Evolutionary conservation across 305 asterid genomes (phyloP).

Genomic region (Lippia alba): DNA sequence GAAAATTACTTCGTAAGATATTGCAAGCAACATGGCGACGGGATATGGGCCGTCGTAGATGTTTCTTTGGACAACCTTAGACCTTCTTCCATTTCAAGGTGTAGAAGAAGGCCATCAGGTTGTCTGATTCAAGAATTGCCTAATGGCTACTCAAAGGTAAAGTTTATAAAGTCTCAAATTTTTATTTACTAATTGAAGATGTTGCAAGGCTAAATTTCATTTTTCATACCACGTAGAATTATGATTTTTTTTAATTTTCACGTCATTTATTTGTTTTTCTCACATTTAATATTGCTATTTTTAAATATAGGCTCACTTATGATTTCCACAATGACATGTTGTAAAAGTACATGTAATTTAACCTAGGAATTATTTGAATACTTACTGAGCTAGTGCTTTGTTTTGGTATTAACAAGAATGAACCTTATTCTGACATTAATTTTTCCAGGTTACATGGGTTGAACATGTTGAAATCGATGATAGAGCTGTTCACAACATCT

Average conservation of each 20-base stretch:
- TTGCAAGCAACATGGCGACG: slow-evolving; percentile 74
- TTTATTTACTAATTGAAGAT: not conserved
- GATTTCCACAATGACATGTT: too few relatives aligned
- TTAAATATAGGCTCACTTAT: too few relatives aligned
- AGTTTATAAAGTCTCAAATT: not conserved
- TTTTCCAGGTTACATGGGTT: slow-evolving; percentile 66
- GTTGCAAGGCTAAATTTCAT: not conserved
- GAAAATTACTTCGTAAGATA: slow-evolving; percentile 74
- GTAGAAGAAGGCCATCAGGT: slow-evolving; percentile 87
- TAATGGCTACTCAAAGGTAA: slow-evolving; percentile 78
- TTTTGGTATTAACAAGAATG: too few relatives aligned
- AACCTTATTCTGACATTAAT: not conserved
- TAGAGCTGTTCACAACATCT: slow-evolving; percentile 65
- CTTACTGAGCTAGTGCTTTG: too few relatives aligned
- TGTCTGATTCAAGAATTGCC: slow-evolving; percentile 86
- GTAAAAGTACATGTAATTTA: too few relatives aligned
- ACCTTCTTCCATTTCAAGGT: slow-evolving; percentile 53
- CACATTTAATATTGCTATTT: too few relatives aligned
- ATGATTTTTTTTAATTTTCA: too few relatives aligned
- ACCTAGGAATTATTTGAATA: too few relatives aligned
- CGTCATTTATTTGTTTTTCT: too few relatives aligned
- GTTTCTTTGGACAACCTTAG: slow-evolving; percentile 73
- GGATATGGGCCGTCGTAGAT: slow-evolving; percentile 87
- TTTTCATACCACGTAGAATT: not conserved
- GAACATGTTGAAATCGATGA: slow-evolving; percentile 87